Evolutionary conservation across 2,329 filamentous ascomycete species (phyloP).

Genomic region (Colletotrichum echinochloae): DNA sequence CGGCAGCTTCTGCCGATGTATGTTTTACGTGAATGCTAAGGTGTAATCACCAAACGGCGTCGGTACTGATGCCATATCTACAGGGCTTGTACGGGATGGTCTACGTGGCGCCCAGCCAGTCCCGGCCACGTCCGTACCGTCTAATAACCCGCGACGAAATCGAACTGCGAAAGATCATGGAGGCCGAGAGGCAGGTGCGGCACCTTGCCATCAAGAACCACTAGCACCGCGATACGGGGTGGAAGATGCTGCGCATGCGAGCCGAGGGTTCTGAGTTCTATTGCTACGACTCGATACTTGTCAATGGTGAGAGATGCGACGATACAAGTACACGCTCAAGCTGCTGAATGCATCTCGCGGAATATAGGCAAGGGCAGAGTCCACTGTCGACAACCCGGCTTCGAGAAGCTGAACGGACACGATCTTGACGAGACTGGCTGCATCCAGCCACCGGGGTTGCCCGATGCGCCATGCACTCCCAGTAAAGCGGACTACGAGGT

Average conservation of each 20-base stretch:
- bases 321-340: accelerated
- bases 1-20: slow-evolving; percentile 33
- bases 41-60: not conserved
- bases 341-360: not conserved
- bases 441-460: slow-evolving; percentile 26
- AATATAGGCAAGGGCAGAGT: slow-evolving; percentile 43
- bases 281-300: slow-evolving; percentile 44
- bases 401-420: slow-evolving; percentile 18
- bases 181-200: slow-evolving; percentile 24
- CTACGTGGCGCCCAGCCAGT: slow-evolving; percentile 29
- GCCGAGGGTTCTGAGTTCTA: slow-evolving; percentile 37
- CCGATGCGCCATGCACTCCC: slow-evolving; percentile 21
- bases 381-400: slow-evolving; percentile 40
- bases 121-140: slow-evolving; percentile 23
- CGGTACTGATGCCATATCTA: not conserved
- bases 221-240: slow-evolving; percentile 35
- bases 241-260: slow-evolving; percentile 36
- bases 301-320: slow-evolving; percentile 40
- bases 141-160: slow-evolving; percentile 23
- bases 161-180: slow-evolving; percentile 28
- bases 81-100: slow-evolving; percentile 38
- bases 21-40: no score
- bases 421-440: slow-evolving; percentile 31
- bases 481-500: slow-evolving; percentile 34
- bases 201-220: slow-evolving; percentile 38